These are phyloP conservation scores for Xerocomus brunneocitrinus DNA, from an alignment of 768 basidiomycete genomes.

Conservation along the genomic window DNA sequence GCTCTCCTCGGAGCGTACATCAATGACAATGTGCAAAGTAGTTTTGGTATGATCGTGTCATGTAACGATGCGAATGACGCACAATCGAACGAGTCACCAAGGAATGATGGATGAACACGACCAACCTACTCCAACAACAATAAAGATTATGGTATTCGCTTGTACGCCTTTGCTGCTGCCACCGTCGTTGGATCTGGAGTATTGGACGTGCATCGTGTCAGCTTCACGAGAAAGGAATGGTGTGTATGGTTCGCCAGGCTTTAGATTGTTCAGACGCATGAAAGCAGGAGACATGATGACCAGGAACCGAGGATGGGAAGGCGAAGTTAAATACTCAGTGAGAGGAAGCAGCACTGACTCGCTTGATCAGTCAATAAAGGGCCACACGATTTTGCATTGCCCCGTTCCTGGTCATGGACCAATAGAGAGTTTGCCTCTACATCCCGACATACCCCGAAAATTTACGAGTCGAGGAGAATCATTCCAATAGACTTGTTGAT, in stretches of 20 bases:
- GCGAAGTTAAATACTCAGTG: conserved; percentile 14
- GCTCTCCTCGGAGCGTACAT: not conserved
- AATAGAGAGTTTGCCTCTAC: conserved; percentile 17
- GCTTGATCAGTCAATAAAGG: conserved; percentile 8
- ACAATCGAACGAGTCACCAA: conserved; percentile 1
- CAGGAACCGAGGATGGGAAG: not conserved
- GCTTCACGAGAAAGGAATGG: not conserved
- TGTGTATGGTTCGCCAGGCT: not conserved
- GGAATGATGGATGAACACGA: conserved; percentile 5
- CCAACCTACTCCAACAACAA: conserved; percentile 25
- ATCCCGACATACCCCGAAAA: conserved; percentile 13
- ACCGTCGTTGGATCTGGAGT: conserved; percentile 10
- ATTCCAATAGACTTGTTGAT: conserved; percentile 5
- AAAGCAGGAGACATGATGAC: conserved; percentile 11
- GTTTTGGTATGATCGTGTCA: not conserved
- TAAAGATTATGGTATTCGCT: conserved; percentile 19
- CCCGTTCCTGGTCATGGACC: conserved; percentile 7
- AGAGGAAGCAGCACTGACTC: conserved; percentile 1
- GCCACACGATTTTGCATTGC: conserved; percentile 16
- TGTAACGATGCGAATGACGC: conserved; percentile 1
- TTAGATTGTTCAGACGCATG: not conserved
- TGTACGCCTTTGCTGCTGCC: conserved; percentile 4
- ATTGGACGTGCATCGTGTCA: conserved; percentile 4
- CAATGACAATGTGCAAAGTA: not conserved
- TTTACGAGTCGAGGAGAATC: conserved; percentile 13